phyloP scores from a whole-genome alignment of 768 basidiomycete species.

The Suillus bovinus region DNA sequence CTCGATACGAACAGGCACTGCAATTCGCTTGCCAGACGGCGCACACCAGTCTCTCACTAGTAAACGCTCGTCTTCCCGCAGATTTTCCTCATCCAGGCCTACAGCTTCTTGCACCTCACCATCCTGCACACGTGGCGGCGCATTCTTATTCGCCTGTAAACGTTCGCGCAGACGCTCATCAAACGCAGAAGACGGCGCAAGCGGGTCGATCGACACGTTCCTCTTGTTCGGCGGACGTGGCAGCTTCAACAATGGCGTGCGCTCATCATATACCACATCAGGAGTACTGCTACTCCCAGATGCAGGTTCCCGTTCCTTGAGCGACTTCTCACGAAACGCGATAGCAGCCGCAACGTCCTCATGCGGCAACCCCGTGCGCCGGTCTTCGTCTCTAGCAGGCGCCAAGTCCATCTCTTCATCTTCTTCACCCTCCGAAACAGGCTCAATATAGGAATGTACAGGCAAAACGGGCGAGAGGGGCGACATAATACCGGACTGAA shows the following conservation, averaged over 20 bases:
- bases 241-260: constrained; percentile 39
- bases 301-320: constrained; percentile 46
- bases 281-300: constrained; percentile 11
- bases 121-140: constrained; percentile 22
- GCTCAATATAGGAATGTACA: constrained; percentile 69
- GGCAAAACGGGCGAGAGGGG: constrained; percentile 16
- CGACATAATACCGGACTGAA: constrained; percentile 42
- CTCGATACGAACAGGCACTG: constrained; percentile 94
- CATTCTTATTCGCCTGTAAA: constrained; percentile 39
- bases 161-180: constrained; percentile 81
- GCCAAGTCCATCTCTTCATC: constrained; percentile 71
- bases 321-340: constrained; percentile 80
- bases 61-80: constrained; percentile 51
- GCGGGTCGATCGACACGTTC: constrained; percentile 75
- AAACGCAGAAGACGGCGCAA: constrained; percentile 80
- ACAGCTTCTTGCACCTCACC: constrained; percentile 23
- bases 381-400: constrained; percentile 80
- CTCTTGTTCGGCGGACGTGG: constrained; percentile 27
- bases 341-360: constrained; percentile 81
- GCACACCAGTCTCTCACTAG: constrained; percentile 73
- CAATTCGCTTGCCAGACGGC: constrained; percentile 84
- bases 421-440: constrained; percentile 93
- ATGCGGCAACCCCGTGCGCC: constrained; percentile 72
- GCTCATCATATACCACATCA: constrained; percentile 32
- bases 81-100: constrained; percentile 39